These are phyloP conservation scores for Phalaenopsis aphrodite DNA, from an alignment of 106 monocot species.

Conservation along the genomic window DNA sequence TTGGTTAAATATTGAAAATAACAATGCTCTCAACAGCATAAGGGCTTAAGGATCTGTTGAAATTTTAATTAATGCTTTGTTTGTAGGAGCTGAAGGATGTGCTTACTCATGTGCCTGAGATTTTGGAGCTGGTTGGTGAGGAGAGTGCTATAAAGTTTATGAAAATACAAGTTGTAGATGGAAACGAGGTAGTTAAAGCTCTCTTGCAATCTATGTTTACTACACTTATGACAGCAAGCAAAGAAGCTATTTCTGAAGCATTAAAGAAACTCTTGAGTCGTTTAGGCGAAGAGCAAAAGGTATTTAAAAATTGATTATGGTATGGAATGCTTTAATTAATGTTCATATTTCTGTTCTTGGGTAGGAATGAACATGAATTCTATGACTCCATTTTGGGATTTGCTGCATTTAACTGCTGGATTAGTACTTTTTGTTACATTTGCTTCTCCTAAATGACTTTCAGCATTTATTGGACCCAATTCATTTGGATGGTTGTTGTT, in stretches of 20 bases:
- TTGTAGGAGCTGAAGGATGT: constrained; percentile 80
- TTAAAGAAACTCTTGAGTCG: constrained; percentile 51
- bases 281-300: constrained; percentile 54
- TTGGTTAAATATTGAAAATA: not conserved
- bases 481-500: too few species aligned
- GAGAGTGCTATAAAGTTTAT: constrained; percentile 30
- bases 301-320: constrained; percentile 10
- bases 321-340: not conserved
- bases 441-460: too few species aligned
- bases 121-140: constrained; percentile 52
- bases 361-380: not conserved
- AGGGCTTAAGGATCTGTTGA: not conserved
- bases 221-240: constrained; percentile 63
- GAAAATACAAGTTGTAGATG: constrained; percentile 20
- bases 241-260: constrained; percentile 42
- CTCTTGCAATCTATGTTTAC: constrained; percentile 55
- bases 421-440: too few species aligned
- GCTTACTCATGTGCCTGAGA: constrained; percentile 61
- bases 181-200: constrained; percentile 25
- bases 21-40: not conserved
- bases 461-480: too few species aligned
- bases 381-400: not conserved
- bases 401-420: not conserved
- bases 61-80: not conserved
- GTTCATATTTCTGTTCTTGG: too few species aligned